Percentiles rank a stretch among this genome's conserved stretches.
These are phyloP conservation scores for Trichomonas tenax DNA, from an alignment of 208 protist species.

Conservation along the genomic window DNA sequence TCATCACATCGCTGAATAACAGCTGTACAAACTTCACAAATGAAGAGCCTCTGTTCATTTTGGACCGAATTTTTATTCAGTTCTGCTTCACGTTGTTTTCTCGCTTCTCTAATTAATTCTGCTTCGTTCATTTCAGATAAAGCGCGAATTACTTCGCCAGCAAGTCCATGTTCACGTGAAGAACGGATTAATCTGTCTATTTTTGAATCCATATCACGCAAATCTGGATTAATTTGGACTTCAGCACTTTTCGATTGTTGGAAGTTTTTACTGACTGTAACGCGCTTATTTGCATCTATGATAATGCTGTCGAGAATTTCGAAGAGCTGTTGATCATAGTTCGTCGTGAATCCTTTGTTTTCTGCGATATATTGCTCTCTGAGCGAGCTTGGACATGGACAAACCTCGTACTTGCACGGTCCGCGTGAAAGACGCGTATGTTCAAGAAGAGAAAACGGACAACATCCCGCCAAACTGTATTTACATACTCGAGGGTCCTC, in stretches of 20 bases:
- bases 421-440: background rate
- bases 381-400: background rate
- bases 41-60: background rate
- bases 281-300: background rate
- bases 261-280: background rate
- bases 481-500: background rate
- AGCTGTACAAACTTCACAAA: background rate
- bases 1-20: background rate
- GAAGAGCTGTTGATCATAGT: background rate
- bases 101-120: background rate
- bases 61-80: background rate
- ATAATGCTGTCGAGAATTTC: background rate
- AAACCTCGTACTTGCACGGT: background rate
- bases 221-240: background rate
- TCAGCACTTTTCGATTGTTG: background rate
- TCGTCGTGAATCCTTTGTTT: background rate
- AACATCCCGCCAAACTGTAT: background rate
- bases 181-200: background rate
- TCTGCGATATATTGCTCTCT: background rate
- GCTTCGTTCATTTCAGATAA: background rate
- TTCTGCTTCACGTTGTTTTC: background rate
- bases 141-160: background rate
- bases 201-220: background rate
- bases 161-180: background rate
- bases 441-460: background rate